Evolutionary conservation across 352 stramenopile species (phyloP), one percentile per base, ranked within the genome.

Genomic region (Pythium chondricola): DNA sequence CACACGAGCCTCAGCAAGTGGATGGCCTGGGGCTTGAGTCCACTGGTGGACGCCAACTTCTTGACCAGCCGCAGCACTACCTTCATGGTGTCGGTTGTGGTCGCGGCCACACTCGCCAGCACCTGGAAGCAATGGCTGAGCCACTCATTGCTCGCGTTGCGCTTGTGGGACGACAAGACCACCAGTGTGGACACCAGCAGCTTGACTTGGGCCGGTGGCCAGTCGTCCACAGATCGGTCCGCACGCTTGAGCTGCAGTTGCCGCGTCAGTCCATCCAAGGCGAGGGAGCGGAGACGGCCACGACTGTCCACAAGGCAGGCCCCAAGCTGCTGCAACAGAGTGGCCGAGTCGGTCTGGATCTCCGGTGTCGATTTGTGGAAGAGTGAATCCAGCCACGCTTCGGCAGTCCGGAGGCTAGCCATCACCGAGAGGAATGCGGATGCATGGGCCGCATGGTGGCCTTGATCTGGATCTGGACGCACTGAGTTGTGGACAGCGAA

Each of bases 1-100:
- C 77, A 92, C 18, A 88, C 67, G 27, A 74, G 61, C 36, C 67
- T 72, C 39, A 88, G 61, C 22, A 89, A 56, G 31, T 65, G 68
- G 6, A 89, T 52, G 14, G 80, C 77, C 43, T 74, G 75, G 0
- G 69, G 25, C 1, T 67, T 68, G 51, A 71, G 71, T 33, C 7
- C 43, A 8, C 18, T 20, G 1, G 60, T 61, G 1, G 40, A 36
- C 25, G 66, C 65, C 73, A 88, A 75, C 33, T 62, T 68, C 41
- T 88, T 78, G 46, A 91, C 68, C 5, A 87, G 57, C 33, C 75
- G 71, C 46, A 91, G 69, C 4, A 86, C 56, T 13, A 86, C 70
- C 37, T 79, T 83, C 76, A 91, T 88, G 18, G 75, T 86, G 8
- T 88, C 80, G 13, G 69, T 83, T 32, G 71, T 81, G 16, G 57